Evolutionary conservation across 1,284 basidiomycete genomes (phyloP).

Genomic region (Puccinia polysora): DNA sequence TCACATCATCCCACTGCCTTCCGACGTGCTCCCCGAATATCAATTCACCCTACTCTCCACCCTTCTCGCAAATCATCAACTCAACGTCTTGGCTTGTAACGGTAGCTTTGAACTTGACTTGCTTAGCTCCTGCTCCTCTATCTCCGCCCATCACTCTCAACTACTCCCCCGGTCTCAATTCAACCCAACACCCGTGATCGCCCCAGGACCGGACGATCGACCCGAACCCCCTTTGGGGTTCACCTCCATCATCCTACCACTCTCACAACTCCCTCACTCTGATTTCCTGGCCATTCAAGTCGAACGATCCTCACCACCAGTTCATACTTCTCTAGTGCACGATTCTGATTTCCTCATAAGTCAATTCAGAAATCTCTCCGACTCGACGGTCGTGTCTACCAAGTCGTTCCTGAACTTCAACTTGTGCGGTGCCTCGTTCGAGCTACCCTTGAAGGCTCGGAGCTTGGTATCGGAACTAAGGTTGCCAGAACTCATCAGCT

Average conservation of each 20-base stretch:
- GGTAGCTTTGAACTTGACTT: conserved; percentile 5
- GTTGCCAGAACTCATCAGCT: conserved; percentile 25
- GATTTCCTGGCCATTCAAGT: conserved; percentile 30
- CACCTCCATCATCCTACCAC: conserved; percentile 12
- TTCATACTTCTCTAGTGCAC: neutral
- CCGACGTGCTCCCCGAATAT: too few species aligned
- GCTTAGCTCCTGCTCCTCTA: neutral
- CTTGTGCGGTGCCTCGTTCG: neutral
- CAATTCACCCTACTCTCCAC: conserved; percentile 30
- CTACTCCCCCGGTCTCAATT: conserved; percentile 23
- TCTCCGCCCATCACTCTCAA: conserved; percentile 8
- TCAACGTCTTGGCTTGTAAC: conserved; percentile 26
- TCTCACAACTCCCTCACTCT: neutral
- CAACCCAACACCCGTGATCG: neutral
- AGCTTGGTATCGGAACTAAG: conserved; percentile 45
- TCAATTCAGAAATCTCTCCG: conserved; percentile 9
- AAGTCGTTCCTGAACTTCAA: neutral
- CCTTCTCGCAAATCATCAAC: conserved; percentile 1
- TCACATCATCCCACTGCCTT: conserved; percentile 16
- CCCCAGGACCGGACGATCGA: conserved; percentile 25
- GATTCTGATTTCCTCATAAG: conserved; percentile 15
- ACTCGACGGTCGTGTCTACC: neutral
- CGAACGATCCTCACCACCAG: neutral
- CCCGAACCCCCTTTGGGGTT: neutral
- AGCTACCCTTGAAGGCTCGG: neutral